These are phyloP conservation scores for Wickerhamiella brachini DNA, from an alignment of 805 yeast species.

Conservation along the genomic window DNA sequence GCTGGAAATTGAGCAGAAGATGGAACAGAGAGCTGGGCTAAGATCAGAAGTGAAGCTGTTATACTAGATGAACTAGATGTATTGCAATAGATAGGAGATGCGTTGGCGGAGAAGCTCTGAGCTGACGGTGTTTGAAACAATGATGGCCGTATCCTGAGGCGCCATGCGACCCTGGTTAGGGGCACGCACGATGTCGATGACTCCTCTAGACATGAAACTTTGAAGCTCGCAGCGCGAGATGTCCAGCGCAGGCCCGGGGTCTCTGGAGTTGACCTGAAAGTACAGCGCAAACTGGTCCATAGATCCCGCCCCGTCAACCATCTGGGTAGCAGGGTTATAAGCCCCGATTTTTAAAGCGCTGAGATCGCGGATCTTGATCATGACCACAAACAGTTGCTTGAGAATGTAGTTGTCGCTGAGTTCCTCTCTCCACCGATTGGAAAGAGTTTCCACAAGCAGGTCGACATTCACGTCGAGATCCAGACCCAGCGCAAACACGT, in stretches of 20 bases:
- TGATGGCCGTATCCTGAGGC: background rate
- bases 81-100: background rate
- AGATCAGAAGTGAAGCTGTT: too few relatives aligned
- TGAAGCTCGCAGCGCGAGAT: background rate
- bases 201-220: background rate
- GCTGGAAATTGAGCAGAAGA: too few relatives aligned
- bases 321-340: slow-evolving; percentile 2
- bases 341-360: slow-evolving; percentile 12
- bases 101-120: background rate
- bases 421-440: slow-evolving; percentile 20
- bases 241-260: background rate
- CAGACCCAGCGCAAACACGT: slow-evolving; percentile 13
- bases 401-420: slow-evolving; percentile 26
- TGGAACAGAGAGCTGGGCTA: too few relatives aligned
- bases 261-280: background rate
- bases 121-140: background rate
- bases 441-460: slow-evolving; percentile 14
- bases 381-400: slow-evolving; percentile 33
- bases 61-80: background rate
- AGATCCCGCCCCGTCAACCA: slow-evolving; percentile 14
- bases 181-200: background rate
- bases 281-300: slow-evolving; percentile 9
- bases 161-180: background rate
- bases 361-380: slow-evolving; percentile 28
- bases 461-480: slow-evolving; percentile 20